Evolutionary conservation across 257 asterid genomes (phyloP).

Genomic region (Nicotiana attenuata): DNA sequence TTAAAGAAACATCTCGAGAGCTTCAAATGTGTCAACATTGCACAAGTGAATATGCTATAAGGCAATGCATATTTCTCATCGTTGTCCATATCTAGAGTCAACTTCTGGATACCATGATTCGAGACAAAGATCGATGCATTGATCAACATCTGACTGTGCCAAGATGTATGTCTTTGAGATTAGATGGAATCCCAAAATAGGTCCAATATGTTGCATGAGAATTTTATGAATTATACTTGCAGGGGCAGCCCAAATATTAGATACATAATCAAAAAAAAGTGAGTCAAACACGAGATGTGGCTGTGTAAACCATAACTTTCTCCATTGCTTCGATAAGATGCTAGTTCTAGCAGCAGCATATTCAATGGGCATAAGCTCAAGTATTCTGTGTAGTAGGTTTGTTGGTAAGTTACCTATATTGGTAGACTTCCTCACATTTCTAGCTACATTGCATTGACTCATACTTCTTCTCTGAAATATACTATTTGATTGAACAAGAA

Average conservation of each 20-base stretch:
- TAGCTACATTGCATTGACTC: background rate
- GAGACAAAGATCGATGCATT: background rate
- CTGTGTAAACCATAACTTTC: background rate
- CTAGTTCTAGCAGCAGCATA: background rate
- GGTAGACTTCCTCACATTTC: background rate
- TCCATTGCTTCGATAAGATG: background rate
- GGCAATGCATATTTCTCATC: background rate
- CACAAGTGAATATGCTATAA: background rate
- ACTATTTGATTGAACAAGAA: background rate
- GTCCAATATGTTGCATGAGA: background rate
- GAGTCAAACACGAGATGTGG: background rate
- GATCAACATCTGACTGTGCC: background rate
- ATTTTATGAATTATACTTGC: background rate
- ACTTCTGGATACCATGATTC: background rate
- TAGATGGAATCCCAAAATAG: background rate
- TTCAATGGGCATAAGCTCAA: background rate
- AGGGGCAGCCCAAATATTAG: background rate
- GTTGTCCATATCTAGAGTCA: background rate
- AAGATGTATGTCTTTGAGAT: fast-evolving
- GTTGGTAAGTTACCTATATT: background rate
- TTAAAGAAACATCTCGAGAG: background rate
- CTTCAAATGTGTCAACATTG: background rate
- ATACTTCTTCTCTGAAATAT: background rate
- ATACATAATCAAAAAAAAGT: background rate
- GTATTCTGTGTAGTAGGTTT: background rate